phyloP scores from a whole-genome alignment of 352 stramenopile species.

The Pythium sukuiense region DNA sequence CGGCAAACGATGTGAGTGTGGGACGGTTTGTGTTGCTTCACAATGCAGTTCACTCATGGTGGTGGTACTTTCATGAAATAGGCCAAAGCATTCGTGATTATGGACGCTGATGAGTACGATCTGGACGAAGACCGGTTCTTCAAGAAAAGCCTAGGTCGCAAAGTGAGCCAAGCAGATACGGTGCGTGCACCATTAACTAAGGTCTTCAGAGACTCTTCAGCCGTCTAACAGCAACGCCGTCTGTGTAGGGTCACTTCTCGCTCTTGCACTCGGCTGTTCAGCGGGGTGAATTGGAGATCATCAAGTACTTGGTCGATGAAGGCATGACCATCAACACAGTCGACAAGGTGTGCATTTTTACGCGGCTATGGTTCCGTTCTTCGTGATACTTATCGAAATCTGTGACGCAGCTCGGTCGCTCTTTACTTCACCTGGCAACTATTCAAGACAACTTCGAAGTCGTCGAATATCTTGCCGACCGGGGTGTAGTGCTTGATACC shows the following conservation, averaged over 20 bases:
- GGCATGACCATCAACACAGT: conserved; percentile 3
- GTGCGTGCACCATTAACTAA: neutral
- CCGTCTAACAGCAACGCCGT: neutral
- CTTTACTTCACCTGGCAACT: conserved; percentile 2
- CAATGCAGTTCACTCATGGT: no score
- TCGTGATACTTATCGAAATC: neutral
- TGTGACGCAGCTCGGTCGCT: neutral
- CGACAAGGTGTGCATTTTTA: conserved; percentile 5
- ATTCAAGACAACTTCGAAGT: neutral
- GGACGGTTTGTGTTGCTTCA: no score
- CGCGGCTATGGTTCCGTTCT: neutral
- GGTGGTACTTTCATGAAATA: neutral
- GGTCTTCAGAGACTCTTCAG: neutral
- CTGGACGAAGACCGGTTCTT: conserved; percentile 9
- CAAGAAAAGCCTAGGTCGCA: neutral
- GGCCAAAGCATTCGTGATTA: conserved; percentile 8
- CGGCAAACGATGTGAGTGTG: conserved; percentile 5
- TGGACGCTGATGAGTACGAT: conserved; percentile 9
- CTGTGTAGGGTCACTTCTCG: neutral
- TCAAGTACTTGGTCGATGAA: conserved; percentile 8
- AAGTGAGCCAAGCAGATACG: neutral
- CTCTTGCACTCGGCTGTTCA: conserved; percentile 9
- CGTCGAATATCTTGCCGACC: neutral
- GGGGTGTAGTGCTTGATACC: neutral
- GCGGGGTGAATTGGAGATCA: conserved; percentile 2